phyloP scores from a whole-genome alignment of 345 rosid genomes.

The Eucalyptus viminalis region DNA sequence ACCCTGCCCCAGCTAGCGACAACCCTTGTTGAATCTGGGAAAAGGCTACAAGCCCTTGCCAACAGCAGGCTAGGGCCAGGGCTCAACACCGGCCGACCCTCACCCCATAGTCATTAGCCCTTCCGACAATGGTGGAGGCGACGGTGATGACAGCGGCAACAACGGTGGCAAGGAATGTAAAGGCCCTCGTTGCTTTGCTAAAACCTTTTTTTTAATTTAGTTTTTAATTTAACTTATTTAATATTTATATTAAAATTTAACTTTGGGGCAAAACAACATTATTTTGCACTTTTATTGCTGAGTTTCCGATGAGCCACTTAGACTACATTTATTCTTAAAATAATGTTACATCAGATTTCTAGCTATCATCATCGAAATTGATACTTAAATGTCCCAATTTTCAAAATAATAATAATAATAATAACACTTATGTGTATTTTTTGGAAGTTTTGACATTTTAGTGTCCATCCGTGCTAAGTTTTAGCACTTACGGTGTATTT shows the following conservation, averaged over 20 bases:
- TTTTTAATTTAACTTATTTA: no score
- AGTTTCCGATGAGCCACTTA: no score
- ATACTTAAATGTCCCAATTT: not conserved
- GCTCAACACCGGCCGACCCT: accelerated
- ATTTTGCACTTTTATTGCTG: no score
- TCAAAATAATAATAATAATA: no score
- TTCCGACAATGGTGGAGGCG: accelerated
- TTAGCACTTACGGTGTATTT: accelerated
- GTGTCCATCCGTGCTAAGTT: not conserved
- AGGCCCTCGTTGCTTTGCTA: no score
- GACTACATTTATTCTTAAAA: no score
- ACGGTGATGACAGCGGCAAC: not conserved
- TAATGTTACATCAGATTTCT: no score
- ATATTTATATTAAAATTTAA: no score
- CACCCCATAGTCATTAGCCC: accelerated
- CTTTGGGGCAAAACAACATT: no score
- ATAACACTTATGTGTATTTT: not conserved
- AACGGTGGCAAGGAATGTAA: accelerated
- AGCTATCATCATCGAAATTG: not conserved
- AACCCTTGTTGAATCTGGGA: not conserved
- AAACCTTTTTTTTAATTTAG: no score
- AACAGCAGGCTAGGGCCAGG: accelerated
- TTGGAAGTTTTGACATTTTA: no score
- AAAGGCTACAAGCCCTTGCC: not conserved
- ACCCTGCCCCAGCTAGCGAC: accelerated